phyloP scores from a whole-genome alignment of 179 eudicot species.

The Vitellaria paradoxa region DNA sequence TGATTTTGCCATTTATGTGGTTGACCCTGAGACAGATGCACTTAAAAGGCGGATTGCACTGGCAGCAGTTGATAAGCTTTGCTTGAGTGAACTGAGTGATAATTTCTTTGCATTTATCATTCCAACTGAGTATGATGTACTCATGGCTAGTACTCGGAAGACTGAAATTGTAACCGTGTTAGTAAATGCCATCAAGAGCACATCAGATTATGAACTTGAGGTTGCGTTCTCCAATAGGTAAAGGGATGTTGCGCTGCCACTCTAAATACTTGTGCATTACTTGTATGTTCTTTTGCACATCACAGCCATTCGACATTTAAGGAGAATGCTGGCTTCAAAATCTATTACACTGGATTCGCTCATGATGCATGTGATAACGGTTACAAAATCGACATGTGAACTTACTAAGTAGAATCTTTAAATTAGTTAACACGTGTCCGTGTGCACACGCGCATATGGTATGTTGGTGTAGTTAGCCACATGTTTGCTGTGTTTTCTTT shows the following conservation, averaged over 20 bases:
- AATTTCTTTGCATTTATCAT: conserved; percentile 75
- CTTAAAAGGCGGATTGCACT: conserved; percentile 86
- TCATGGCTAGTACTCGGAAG: conserved; percentile 93
- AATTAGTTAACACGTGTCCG: neutral
- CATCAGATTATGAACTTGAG: conserved; percentile 78
- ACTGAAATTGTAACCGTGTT: conserved; percentile 74
- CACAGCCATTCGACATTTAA: neutral
- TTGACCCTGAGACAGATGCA: conserved; percentile 69
- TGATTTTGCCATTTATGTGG: conserved; percentile 74
- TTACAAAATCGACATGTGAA: neutral
- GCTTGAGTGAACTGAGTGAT: conserved; percentile 78
- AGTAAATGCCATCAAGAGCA: conserved; percentile 64
- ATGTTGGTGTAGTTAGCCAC: conserved; percentile 4
- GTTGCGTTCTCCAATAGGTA: conserved; percentile 75
- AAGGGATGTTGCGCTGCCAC: neutral
- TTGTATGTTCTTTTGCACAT: neutral
- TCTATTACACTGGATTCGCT: neutral
- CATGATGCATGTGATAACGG: too few species aligned
- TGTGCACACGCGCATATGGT: neutral
- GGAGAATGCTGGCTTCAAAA: neutral
- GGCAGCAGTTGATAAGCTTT: conserved; percentile 84
- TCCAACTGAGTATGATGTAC: conserved; percentile 93
- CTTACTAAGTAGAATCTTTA: neutral
- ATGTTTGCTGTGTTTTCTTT: conserved; percentile 12
- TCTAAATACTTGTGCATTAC: neutral